Evolutionary conservation across 805 yeast species (phyloP), one percentile per base, ranked within the genome.

Genomic region (Ogataea polymorpha): DNA sequence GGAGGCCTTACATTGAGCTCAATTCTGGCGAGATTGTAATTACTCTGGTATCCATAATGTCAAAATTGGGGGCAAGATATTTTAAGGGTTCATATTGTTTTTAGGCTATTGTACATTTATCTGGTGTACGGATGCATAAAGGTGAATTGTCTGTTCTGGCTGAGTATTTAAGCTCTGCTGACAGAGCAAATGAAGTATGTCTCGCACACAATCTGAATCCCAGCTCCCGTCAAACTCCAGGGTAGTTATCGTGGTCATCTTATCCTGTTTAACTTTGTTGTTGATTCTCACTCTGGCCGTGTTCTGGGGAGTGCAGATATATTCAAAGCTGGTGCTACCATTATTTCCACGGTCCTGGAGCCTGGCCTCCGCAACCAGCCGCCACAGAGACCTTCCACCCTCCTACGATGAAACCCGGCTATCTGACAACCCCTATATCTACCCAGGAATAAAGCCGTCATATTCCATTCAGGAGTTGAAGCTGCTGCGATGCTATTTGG

Each of bases 401-500:
- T 30, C 44, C 13, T 50, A 50, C 40, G 26, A 23, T 4, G 49
- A 45, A n/a, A 42, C 45, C 23, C 28, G 41, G 23, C 35, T 42
- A 9, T 27, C 44, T 4, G 50, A 46, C 23, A 35, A 25, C 17
- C 43, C 39, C 10, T 11, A 30, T 23, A 11, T 39, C 3, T 38
- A 35, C 24, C 30, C 37, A 6, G 41, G 45, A 12, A 26, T 35
- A 9, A 46, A 44, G 38, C 37, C 41, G 7, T 49, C 53, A 14
- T 49, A 49, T 21, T 49, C 53, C 3, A 17, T 49, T 12, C 41
- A 32, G 18, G 53, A 49, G 29, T 25, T 49, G 17, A 37, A 39
- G 21, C 18, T 28, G 17, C 18, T 36, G 30, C 33, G 41, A 7
- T 37, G 43, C 30, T 49, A 42, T 15, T 35, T 44, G 6, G 53